Evolutionary conservation across 2,329 filamentous ascomycete species (phyloP).

Genomic region (Atkinsonella hypoxylon): DNA sequence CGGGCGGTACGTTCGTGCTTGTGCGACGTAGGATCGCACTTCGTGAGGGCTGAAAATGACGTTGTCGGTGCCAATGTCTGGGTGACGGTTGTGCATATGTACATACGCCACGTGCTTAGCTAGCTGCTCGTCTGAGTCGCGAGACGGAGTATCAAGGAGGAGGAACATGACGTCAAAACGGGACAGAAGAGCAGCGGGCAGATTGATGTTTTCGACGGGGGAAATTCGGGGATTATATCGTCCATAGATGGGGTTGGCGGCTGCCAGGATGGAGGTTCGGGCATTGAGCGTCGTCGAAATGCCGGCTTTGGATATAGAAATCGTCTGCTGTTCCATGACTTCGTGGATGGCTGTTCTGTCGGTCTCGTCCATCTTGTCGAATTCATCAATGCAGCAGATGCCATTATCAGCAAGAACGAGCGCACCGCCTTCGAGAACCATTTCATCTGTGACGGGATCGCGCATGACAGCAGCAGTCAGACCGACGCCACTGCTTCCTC

Average conservation of each 20-base stretch:
- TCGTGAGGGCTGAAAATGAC: conserved; percentile 87
- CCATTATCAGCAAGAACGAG: conserved; percentile 72
- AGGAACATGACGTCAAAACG: conserved; percentile 97
- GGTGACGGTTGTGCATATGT: conserved; percentile 93
- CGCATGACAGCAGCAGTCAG: conserved; percentile 75
- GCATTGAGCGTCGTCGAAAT: conserved; percentile 77
- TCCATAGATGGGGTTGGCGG: conserved; percentile 93
- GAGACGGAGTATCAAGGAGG: conserved; percentile 84
- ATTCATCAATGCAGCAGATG: conserved; percentile 79
- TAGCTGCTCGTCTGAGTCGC: conserved; percentile 83
- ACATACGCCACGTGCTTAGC: conserved; percentile 93
- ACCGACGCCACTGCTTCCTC: conserved; percentile 72
- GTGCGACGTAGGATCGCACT: conserved; percentile 90
- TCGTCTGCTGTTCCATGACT: conserved; percentile 82
- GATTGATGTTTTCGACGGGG: conserved; percentile 97
- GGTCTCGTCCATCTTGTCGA: conserved; percentile 82
- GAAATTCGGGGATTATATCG: conserved; percentile 97
- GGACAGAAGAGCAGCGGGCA: conserved; percentile 90
- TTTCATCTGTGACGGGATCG: conserved; percentile 72
- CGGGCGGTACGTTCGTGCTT: conserved; percentile 80
- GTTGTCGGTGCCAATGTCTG: conserved; percentile 49
- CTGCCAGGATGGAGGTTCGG: conserved; percentile 87
- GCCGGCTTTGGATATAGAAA: conserved; percentile 67
- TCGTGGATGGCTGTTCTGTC: conserved; percentile 76
- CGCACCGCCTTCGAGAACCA: conserved; percentile 72